A percentile compares a stretch with the other conserved stretches of the same genome.
These are phyloP conservation scores for Erysimum cheiranthoides DNA, from an alignment of 345 rosid genomes.

Conservation along the genomic window DNA sequence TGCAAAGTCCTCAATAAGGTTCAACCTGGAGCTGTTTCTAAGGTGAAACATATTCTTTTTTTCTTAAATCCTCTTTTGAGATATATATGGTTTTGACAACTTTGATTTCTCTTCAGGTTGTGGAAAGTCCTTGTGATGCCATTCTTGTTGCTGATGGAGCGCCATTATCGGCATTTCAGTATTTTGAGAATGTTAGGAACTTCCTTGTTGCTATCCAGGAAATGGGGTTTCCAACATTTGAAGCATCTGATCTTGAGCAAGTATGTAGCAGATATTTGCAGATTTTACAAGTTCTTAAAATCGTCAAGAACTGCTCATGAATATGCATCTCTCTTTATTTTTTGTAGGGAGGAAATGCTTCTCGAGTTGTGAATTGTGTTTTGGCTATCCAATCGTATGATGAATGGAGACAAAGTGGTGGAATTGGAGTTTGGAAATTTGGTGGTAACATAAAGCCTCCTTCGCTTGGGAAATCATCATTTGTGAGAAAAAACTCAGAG, in stretches of 20 bases:
- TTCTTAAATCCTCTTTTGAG: neutral
- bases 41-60: constrained; percentile 48
- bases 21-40: constrained; percentile 77
- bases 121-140: constrained; percentile 83
- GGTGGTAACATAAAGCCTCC: constrained; percentile 72
- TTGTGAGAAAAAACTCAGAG: constrained; percentile 73
- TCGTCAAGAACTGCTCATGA: neutral
- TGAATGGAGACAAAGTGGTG: constrained; percentile 85
- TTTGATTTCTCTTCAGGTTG: constrained; percentile 54
- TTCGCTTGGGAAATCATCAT: constrained; percentile 52
- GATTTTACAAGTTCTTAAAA: neutral
- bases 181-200: constrained; percentile 89
- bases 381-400: constrained; percentile 80
- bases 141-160: constrained; percentile 81
- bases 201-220: constrained; percentile 79
- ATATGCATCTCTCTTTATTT: neutral
- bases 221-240: constrained; percentile 77
- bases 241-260: constrained; percentile 93
- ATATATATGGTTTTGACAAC: neutral
- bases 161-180: constrained; percentile 83
- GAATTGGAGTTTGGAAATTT: constrained; percentile 81
- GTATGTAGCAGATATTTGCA: constrained; percentile 42
- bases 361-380: constrained; percentile 77
- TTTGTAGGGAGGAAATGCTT: constrained; percentile 78
- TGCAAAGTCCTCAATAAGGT: constrained; percentile 83